Percentiles rank a stretch among this genome's conserved stretches.
Conservation (phyloP, 352 stramenopile genomes). For the Phytopythium vexans region DNA sequence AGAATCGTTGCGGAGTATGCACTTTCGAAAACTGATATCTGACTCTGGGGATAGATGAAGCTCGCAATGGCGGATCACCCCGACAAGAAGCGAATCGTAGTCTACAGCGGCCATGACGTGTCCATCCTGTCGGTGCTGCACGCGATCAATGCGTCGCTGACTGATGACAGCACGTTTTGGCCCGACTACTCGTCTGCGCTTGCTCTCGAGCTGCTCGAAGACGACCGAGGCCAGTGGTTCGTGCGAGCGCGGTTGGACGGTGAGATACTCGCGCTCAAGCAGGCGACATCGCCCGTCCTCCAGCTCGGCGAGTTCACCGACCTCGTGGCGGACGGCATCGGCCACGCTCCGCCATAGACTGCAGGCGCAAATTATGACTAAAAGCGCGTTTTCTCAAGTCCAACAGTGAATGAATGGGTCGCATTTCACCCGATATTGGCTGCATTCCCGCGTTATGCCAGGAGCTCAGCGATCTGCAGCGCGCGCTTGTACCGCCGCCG, state of each 20-base stretch:
- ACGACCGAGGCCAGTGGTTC: slow-evolving; percentile 48
- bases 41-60: no score
- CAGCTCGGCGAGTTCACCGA: slow-evolving; percentile 36
- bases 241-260: slow-evolving; percentile 56
- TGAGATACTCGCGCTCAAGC: slow-evolving; percentile 24
- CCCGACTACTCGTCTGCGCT: slow-evolving; percentile 69
- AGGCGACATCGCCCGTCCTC: slow-evolving; percentile 15
- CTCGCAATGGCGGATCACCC: slow-evolving; percentile 20
- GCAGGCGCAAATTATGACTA: neutral
- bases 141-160: slow-evolving; percentile 41
- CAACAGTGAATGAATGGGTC: no score
- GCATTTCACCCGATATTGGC: no score
- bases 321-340: slow-evolving; percentile 43
- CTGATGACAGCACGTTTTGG: slow-evolving; percentile 56
- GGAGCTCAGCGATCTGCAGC: slow-evolving; percentile 65
- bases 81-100: slow-evolving; percentile 52
- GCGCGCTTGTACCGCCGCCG: slow-evolving; percentile 78
- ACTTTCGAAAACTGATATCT: neutral
- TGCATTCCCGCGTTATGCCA: no score
- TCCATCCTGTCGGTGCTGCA: slow-evolving; percentile 78
- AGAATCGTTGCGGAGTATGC: neutral
- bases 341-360: slow-evolving; percentile 4
- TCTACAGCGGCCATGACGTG: slow-evolving; percentile 84
- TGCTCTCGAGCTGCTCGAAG: slow-evolving; percentile 66
- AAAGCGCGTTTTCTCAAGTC: no score